These are phyloP conservation scores for Aureobasidium sp. DNA, from an alignment of 2,329 filamentous ascomycete species.

Conservation along the genomic window DNA sequence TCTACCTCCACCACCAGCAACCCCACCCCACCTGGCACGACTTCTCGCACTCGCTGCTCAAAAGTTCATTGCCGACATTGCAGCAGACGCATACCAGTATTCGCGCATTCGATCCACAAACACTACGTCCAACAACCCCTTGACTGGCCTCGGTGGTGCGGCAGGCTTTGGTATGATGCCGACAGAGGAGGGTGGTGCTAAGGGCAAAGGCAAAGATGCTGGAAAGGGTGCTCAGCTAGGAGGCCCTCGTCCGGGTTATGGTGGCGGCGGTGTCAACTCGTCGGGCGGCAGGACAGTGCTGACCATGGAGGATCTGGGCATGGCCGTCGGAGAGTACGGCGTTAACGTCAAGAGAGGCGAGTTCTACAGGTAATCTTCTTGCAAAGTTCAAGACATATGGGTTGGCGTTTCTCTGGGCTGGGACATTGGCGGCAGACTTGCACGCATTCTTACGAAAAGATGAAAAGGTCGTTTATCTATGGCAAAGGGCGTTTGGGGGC, in stretches of 20 bases:
- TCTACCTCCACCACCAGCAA: slow-evolving; percentile 84
- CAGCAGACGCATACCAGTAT: slow-evolving; percentile 96
- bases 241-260: slow-evolving; percentile 46
- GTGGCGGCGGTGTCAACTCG: slow-evolving; percentile 80
- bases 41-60: slow-evolving; percentile 96
- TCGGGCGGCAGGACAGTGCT: slow-evolving; percentile 87
- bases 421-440: not conserved
- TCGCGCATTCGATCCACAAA: slow-evolving; percentile 91
- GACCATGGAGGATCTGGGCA: slow-evolving; percentile 97
- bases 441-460: slow-evolving; percentile 5
- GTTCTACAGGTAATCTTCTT: slow-evolving; percentile 68
- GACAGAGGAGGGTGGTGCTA: slow-evolving; percentile 39
- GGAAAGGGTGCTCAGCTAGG: slow-evolving; percentile 35
- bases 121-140: slow-evolving; percentile 80
- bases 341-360: slow-evolving; percentile 96
- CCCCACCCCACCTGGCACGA: slow-evolving; percentile 80
- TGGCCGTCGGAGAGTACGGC: slow-evolving; percentile 96
- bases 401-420: not conserved
- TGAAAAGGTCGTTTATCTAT: not conserved
- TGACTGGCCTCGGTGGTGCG: slow-evolving; percentile 73
- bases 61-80: slow-evolving; percentile 97
- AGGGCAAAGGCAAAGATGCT: slow-evolving; percentile 35
- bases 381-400: not conserved
- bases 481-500: not conserved
- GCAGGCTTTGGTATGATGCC: slow-evolving; percentile 58